These are phyloP conservation scores for Nicotiana noctiflora DNA, from an alignment of 257 asterid species.

Conservation along the genomic window DNA sequence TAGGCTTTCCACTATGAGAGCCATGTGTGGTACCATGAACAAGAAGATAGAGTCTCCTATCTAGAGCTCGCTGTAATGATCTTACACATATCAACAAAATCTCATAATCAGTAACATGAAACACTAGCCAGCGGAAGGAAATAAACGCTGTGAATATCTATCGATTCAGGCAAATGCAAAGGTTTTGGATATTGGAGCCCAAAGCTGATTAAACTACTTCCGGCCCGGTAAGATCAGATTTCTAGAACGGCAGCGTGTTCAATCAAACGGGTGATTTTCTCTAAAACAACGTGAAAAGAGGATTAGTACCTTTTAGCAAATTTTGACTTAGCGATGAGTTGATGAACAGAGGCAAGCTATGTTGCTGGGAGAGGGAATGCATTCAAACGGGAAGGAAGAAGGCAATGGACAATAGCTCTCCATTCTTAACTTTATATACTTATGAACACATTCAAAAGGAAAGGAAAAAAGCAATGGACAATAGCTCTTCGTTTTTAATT, in stretches of 20 bases:
- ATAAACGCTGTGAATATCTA: not conserved
- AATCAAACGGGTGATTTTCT: too few relatives aligned
- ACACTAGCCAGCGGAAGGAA: not conserved
- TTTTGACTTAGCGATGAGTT: not conserved
- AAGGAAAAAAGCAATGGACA: not conserved
- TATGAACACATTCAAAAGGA: not conserved
- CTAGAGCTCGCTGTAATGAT: conserved; percentile 88
- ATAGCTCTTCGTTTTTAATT: not conserved
- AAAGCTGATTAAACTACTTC: not conserved
- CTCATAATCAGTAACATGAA: not conserved
- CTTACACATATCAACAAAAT: conserved; percentile 31
- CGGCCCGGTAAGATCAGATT: too few relatives aligned
- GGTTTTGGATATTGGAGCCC: not conserved
- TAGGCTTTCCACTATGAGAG: conserved; percentile 46
- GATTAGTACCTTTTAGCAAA: not conserved
- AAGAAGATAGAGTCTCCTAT: conserved; percentile 86
- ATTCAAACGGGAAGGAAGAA: not conserved
- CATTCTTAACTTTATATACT: not conserved
- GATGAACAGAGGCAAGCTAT: not conserved
- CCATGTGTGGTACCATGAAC: conserved; percentile 47
- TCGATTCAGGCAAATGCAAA: not conserved
- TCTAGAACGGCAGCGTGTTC: too few relatives aligned
- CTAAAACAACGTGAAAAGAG: not conserved
- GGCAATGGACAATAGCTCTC: not conserved
- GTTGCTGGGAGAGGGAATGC: not conserved